Conservation (phyloP, 2,329 filamentous ascomycete species). For the Aureobasidium sp. region DNA sequence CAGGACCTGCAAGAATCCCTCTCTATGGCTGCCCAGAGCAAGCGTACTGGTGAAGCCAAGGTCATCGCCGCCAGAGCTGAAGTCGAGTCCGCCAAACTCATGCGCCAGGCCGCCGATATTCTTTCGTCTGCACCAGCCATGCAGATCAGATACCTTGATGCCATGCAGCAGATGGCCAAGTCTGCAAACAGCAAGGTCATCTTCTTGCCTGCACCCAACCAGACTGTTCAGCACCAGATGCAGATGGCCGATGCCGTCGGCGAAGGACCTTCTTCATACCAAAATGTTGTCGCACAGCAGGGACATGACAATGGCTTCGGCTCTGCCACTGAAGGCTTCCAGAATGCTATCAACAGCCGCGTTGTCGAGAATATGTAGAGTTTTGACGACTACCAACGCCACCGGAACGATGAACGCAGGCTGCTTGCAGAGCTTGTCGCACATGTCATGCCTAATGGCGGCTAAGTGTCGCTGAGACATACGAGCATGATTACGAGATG, state of each 20-base stretch:
- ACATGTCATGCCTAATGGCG: too few species aligned
- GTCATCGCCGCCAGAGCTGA: slow-evolving; percentile 96
- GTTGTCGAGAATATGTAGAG: slow-evolving; percentile 74
- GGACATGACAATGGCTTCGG: slow-evolving; percentile 27
- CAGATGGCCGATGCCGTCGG: slow-evolving; percentile 42
- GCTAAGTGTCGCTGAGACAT: too few species aligned
- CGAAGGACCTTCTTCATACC: slow-evolving; percentile 46
- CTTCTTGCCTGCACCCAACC: slow-evolving; percentile 57
- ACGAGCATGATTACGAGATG: neutral
- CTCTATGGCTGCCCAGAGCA: slow-evolving; percentile 96
- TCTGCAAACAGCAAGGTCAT: slow-evolving; percentile 80
- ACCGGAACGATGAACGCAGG: too few species aligned
- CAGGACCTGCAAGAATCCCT: slow-evolving; percentile 94
- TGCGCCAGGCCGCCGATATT: slow-evolving; percentile 86
- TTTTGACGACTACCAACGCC: too few species aligned
- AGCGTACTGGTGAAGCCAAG: slow-evolving; percentile 97
- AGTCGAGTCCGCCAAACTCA: slow-evolving; percentile 90
- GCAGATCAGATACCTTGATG: slow-evolving; percentile 96
- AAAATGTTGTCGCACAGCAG: slow-evolving; percentile 8
- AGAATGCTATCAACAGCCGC: slow-evolving; percentile 71
- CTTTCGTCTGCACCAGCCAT: slow-evolving; percentile 86
- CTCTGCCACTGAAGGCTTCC: slow-evolving; percentile 49
- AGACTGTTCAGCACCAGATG: slow-evolving; percentile 50
- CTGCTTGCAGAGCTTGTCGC: too few species aligned
- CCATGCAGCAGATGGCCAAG: slow-evolving; percentile 99